These are phyloP conservation scores for Diaporthe australafricana DNA, from an alignment of 2,329 filamentous ascomycete species.

Conservation along the genomic window DNA sequence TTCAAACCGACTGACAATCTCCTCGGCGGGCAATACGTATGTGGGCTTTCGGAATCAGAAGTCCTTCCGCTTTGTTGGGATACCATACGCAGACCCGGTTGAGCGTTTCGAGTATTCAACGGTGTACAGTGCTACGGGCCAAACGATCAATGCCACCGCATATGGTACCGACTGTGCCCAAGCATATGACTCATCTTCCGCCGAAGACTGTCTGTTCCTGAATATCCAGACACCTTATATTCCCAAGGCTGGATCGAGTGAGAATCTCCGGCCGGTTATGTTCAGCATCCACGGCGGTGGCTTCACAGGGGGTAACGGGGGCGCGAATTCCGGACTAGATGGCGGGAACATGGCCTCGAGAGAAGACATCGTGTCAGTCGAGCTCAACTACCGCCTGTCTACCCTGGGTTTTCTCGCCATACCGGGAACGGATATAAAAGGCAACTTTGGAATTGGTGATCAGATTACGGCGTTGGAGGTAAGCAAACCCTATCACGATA, in stretches of 20 bases:
- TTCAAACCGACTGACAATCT: conserved; percentile 22
- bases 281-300: conserved; percentile 65
- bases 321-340: conserved; percentile 44
- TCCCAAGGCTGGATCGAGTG: conserved; percentile 40
- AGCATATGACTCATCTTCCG: conserved; percentile 43
- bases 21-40: conserved; percentile 54
- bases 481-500: not conserved
- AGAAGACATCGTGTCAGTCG: conserved; percentile 62
- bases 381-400: conserved; percentile 61
- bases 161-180: conserved; percentile 59
- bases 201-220: conserved; percentile 60
- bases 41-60: conserved; percentile 65
- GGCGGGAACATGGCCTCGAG: conserved; percentile 60
- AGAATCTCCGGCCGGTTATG: conserved; percentile 58
- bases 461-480: conserved; percentile 60
- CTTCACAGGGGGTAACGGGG: conserved; percentile 54
- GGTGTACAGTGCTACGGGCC: conserved; percentile 55
- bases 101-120: conserved; percentile 51
- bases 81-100: conserved; percentile 32
- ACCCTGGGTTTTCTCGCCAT: conserved; percentile 64
- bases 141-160: conserved; percentile 57
- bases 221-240: conserved; percentile 60
- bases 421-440: conserved; percentile 61
- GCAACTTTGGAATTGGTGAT: conserved; percentile 64
- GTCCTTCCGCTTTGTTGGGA: conserved; percentile 50